phyloP scores from a whole-genome alignment of 140 eudicot genomes.

The Bidens hawaiensis region DNA sequence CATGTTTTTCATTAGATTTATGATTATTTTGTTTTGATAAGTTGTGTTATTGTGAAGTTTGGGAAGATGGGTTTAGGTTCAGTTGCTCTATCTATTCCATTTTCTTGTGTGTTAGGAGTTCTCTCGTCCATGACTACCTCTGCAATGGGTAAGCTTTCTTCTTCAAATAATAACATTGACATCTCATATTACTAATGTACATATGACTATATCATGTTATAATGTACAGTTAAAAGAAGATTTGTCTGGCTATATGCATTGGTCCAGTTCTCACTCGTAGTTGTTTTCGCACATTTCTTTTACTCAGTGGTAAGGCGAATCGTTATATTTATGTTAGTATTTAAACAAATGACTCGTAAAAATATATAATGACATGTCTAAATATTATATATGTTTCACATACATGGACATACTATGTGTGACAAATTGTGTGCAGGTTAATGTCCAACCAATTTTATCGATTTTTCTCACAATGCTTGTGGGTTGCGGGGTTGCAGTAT shows the following conservation, averaged over 20 bases:
- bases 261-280: slow-evolving; percentile 64
- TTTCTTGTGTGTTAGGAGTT: slow-evolving; percentile 87
- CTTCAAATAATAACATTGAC: no score
- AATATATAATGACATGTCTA: not conserved
- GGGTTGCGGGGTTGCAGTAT: slow-evolving; percentile 81
- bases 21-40: no score
- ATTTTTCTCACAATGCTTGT: slow-evolving; percentile 73
- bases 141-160: slow-evolving; percentile 73
- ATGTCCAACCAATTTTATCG: slow-evolving; percentile 57
- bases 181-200: no score
- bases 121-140: slow-evolving; percentile 86
- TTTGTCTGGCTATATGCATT: slow-evolving; percentile 85
- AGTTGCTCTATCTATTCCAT: slow-evolving; percentile 83
- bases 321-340: no score
- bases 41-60: slow-evolving; percentile 69
- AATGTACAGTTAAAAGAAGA: slow-evolving; percentile 53
- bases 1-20: no score
- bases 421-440: slow-evolving; percentile 45
- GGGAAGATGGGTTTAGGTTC: slow-evolving; percentile 69
- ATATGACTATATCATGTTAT: not conserved
- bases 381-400: slow-evolving; percentile 5
- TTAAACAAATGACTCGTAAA: no score
- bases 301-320: slow-evolving; percentile 85
- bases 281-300: slow-evolving; percentile 79
- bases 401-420: no score